Evolutionary conservation across 495 filamentous ascomycete species (phyloP), one percentile per base, ranked within the genome.

Genomic region (Apiosordaria backusii): DNA sequence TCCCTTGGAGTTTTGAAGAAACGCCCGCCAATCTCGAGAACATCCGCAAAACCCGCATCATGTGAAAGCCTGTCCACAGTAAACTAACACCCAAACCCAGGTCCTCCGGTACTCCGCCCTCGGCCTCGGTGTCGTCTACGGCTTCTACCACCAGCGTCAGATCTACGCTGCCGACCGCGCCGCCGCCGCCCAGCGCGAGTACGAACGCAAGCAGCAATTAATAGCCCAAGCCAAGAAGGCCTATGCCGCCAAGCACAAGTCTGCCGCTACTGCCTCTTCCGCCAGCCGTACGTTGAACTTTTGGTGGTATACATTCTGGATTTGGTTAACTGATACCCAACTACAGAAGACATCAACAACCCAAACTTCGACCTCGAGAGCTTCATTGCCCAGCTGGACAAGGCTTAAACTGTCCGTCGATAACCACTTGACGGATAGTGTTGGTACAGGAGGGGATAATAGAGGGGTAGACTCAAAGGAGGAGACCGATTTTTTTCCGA

Each of bases 91-190:
- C 6, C 35, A 13, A 7, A 45, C 35, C 35, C 35, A 99, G 96
- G 93, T 99, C 77, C 85, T 98, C 79, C 93, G 95, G 74, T 99
- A 92, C 81, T 89, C 91, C 69, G 93, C 93, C 74, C 89, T 98
- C 68, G 88, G 86, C 71, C 79, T 89, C 72, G 95, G 95, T 78
- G 80, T 97, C 73, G 85, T 96, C 77, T 98, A 98, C 82, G 95
- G 95, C 77, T 81, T 97, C 78, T 90, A 87, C 76, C 92, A 97
- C 83, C 96, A 99, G 81, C 84, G 86, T 61, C 83, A 84, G 53
- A 84, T 98, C 74, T 87, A 80, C 67, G 74, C 90, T 27, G 70
- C 83, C 68, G 84, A 90, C 68, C 90, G 89, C 78, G 77, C 84
- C 67, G 81, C 84, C 54, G 83, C 87, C 58, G 82, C 86, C 66